phyloP scores from a whole-genome alignment of 306 rosid species.

The Morella rubra region DNA sequence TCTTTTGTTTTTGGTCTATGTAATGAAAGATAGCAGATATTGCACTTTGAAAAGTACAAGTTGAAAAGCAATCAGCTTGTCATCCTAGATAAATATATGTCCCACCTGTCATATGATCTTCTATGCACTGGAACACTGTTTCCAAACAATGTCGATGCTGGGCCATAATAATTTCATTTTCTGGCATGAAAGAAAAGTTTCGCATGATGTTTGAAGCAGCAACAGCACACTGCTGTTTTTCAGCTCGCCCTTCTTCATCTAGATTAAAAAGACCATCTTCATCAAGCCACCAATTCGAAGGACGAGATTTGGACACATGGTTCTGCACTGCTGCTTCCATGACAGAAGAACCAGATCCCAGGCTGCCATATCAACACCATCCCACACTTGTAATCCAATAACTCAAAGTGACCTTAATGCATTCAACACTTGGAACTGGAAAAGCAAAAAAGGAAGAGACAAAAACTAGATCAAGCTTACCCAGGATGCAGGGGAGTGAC shows the following conservation, averaged over 20 bases:
- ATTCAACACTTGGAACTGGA: slow-evolving; percentile 6
- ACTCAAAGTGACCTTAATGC: slow-evolving; percentile 11
- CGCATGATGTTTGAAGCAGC: slow-evolving; percentile 91
- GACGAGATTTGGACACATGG: slow-evolving; percentile 48
- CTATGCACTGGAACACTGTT: slow-evolving; percentile 87
- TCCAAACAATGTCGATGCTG: slow-evolving; percentile 91
- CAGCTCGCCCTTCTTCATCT: slow-evolving; percentile 91
- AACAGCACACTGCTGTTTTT: slow-evolving; percentile 89
- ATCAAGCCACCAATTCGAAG: slow-evolving; percentile 78
- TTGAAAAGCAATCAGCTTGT: background rate
- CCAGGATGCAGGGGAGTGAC: slow-evolving; percentile 45
- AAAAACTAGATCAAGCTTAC: slow-evolving; percentile 40
- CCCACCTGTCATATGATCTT: slow-evolving; percentile 70
- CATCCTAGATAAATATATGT: background rate
- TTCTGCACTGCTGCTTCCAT: slow-evolving; percentile 51
- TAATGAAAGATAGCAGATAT: background rate
- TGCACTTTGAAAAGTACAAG: background rate
- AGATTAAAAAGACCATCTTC: slow-evolving; percentile 90
- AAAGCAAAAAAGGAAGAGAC: background rate
- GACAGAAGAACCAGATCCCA: slow-evolving; percentile 51
- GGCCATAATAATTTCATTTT: slow-evolving; percentile 93
- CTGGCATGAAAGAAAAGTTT: slow-evolving; percentile 98
- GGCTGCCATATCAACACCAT: slow-evolving; percentile 43
- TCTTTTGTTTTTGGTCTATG: background rate
- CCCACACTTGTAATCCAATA: slow-evolving; percentile 36